Percentiles rank a stretch among this genome's conserved stretches.
phyloP scores from a whole-genome alignment of 768 basidiomycete genomes.

The Panellus pusillus region DNA sequence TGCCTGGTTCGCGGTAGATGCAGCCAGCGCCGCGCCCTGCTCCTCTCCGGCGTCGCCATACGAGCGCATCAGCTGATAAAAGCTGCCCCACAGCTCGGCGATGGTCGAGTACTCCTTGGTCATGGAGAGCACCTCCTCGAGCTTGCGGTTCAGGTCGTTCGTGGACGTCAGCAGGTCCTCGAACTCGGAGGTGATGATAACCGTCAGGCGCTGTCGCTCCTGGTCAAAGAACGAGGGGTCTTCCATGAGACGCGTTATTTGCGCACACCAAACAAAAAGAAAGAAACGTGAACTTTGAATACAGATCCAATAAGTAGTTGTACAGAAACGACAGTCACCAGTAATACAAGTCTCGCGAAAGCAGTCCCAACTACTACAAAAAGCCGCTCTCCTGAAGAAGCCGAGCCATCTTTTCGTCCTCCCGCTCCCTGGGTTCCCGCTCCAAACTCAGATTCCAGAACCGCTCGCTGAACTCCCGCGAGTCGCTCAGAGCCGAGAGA shows the following conservation, averaged over 20 bases:
- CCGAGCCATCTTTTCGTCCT: constrained; percentile 95
- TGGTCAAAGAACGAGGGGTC: constrained; percentile 72
- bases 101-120: constrained; percentile 91
- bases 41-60: constrained; percentile 36
- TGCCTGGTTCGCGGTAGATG: too few species aligned
- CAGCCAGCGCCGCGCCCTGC: constrained; percentile 6
- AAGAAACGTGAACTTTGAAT: not conserved
- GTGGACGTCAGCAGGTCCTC: constrained; percentile 84
- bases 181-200: constrained; percentile 78
- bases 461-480: constrained; percentile 66
- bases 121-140: constrained; percentile 91
- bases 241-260: constrained; percentile 27
- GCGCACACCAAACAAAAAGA: not conserved
- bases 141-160: constrained; percentile 84
- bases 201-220: constrained; percentile 72
- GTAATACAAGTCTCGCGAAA: constrained; percentile 12
- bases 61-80: constrained; percentile 71
- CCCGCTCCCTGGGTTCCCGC: constrained; percentile 90
- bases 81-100: constrained; percentile 80
- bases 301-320: not conserved
- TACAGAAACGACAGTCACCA: constrained; percentile 11
- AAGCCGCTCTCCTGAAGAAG: constrained; percentile 88
- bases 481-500: constrained; percentile 68
- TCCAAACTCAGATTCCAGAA: constrained; percentile 87
- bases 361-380: constrained; percentile 45